Percentiles rank a stretch among this genome's conserved stretches.
phyloP scores from a whole-genome alignment of 345 rosid species.

The Heritiera fomes region DNA sequence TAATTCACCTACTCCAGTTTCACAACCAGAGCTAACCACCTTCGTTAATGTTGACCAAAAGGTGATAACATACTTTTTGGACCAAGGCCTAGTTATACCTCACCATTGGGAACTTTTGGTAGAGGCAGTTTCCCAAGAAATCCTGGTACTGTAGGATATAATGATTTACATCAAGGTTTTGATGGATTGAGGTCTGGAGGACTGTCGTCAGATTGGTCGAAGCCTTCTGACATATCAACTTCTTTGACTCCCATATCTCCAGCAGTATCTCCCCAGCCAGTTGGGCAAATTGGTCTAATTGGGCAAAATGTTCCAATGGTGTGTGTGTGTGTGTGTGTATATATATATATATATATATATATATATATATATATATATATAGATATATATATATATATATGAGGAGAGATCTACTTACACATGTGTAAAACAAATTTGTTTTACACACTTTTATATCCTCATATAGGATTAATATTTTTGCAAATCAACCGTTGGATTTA shows the following conservation, averaged over 20 bases:
- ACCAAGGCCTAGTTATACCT: constrained; percentile 67
- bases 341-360: too few relatives aligned
- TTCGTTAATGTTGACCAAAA: constrained; percentile 61
- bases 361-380: constrained; percentile 21
- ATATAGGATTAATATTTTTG: too few relatives aligned
- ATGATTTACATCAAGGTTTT: constrained; percentile 71
- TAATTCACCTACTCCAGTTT: constrained; percentile 31
- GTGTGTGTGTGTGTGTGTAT: constrained; percentile 16
- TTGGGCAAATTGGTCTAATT: constrained; percentile 40
- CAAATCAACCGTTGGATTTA: too few relatives aligned
- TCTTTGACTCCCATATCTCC: constrained; percentile 63
- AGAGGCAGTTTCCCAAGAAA: constrained; percentile 55
- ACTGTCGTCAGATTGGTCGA: constrained; percentile 78
- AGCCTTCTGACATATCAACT: constrained; percentile 68
- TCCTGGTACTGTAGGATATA: constrained; percentile 57
- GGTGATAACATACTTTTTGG: constrained; percentile 68
- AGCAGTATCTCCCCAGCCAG: constrained; percentile 73
- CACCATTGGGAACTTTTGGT: constrained; percentile 68
- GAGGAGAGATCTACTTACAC: too few relatives aligned
- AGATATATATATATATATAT: too few relatives aligned
- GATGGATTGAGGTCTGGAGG: constrained; percentile 76
- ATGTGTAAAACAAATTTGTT: too few relatives aligned
- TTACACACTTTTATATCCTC: too few relatives aligned
- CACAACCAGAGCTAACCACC: constrained; percentile 51
- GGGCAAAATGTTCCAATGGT: constrained; percentile 73